Conservation (phyloP, 1,284 basidiomycete genomes). For the Melanopsichium pennsylvanicum region DNA sequence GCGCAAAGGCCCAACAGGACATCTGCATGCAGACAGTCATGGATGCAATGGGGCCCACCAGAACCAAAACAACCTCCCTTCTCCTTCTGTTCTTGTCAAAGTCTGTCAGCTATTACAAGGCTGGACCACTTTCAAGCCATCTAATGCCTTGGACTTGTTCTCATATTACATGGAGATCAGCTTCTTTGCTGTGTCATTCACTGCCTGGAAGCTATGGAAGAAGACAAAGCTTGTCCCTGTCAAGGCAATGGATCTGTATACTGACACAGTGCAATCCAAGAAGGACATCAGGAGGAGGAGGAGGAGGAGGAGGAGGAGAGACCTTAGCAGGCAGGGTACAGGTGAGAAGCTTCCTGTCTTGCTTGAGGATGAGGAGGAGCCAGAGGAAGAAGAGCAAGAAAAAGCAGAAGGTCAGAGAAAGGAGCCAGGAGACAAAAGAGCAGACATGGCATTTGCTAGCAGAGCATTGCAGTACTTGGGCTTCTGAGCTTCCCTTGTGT, state of each 20-base stretch:
- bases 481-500: too few relatives aligned
- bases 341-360: conserved; percentile 24
- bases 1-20: too few relatives aligned
- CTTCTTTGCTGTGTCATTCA: conserved; percentile 40
- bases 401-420: conserved; percentile 5
- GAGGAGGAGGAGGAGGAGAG: conserved; percentile 20
- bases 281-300: conserved; percentile 19
- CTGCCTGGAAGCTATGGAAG: conserved; percentile 47
- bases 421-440: conserved; percentile 2
- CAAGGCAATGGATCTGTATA: conserved; percentile 58
- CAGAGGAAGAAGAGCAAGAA: conserved; percentile 3
- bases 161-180: conserved; percentile 66
- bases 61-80: conserved; percentile 68
- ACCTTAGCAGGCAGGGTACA: conserved; percentile 14
- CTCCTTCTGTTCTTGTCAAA: conserved; percentile 52
- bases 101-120: conserved; percentile 55
- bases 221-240: conserved; percentile 39
- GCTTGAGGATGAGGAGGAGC: conserved; percentile 33
- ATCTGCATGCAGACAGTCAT: too few relatives aligned
- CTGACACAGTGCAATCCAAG: conserved; percentile 44
- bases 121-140: conserved; percentile 51
- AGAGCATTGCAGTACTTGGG: conserved; percentile 31
- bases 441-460: conserved; percentile 17
- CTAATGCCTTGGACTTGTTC: conserved; percentile 65
- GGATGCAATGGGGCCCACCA: too few relatives aligned